Conservation (phyloP, 1,284 basidiomycete species). For the Tylopilus orsonianus region DNA sequence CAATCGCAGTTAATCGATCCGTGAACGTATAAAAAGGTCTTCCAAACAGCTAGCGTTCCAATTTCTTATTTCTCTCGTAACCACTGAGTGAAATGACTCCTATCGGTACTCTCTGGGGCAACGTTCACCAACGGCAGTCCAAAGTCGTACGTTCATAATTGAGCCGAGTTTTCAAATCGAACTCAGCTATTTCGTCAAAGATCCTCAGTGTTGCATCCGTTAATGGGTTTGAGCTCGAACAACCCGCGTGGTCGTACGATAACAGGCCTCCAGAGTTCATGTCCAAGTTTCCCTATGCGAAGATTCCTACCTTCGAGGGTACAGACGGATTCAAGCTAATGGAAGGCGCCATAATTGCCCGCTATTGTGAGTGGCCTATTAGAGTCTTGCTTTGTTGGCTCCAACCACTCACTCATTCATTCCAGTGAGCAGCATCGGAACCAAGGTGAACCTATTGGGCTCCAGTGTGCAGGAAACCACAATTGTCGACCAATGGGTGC, state of each 20-base stretch:
- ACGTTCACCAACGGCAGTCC: slow-evolving; percentile 22
- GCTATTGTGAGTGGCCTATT: slow-evolving; percentile 50
- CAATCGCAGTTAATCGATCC: too few relatives aligned
- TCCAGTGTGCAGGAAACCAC: slow-evolving; percentile 44
- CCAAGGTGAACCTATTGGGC: slow-evolving; percentile 51
- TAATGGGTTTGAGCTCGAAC: slow-evolving; percentile 17
- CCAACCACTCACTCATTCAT: neutral
- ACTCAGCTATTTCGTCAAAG: slow-evolving; percentile 5
- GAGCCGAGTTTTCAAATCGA: too few relatives aligned
- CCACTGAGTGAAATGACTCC: slow-evolving; percentile 13
- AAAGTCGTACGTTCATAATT: slow-evolving; percentile 27
- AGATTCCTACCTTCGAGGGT: slow-evolving; percentile 55
- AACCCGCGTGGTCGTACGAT: slow-evolving; percentile 9
- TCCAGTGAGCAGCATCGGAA: slow-evolving; percentile 47
- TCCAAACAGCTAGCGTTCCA: too few relatives aligned
- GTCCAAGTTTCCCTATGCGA: slow-evolving; percentile 46
- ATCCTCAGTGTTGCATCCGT: slow-evolving; percentile 26
- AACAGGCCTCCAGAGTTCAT: slow-evolving; percentile 44
- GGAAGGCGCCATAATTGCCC: slow-evolving; percentile 58
- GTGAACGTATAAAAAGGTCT: neutral
- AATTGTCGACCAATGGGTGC: slow-evolving; percentile 52
- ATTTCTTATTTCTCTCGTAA: too few relatives aligned
- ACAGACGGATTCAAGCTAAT: slow-evolving; percentile 49
- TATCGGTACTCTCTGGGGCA: slow-evolving; percentile 28
- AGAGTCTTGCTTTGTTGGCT: too few relatives aligned